Evolutionary conservation across 108 stramenopile species (phyloP).

Genomic region (Cyclotella atomus): DNA sequence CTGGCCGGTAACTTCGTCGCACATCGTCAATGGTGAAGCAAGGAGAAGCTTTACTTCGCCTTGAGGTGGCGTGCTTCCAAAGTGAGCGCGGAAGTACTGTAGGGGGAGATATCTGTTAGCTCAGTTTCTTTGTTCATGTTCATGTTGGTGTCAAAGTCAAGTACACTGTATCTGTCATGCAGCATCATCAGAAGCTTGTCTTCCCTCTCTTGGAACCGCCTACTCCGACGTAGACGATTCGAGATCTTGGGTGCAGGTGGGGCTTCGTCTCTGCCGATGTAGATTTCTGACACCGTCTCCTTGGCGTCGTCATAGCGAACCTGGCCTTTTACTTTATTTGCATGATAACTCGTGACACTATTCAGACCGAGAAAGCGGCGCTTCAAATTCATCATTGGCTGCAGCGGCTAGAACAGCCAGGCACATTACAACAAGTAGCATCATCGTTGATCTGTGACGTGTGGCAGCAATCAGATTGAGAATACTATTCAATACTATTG

Average conservation of each 20-base stretch:
- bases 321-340: conserved; percentile 2
- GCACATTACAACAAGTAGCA: not conserved
- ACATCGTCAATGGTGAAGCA: conserved; percentile 45
- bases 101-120: conserved; percentile 38
- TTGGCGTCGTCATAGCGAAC: conserved; percentile 1
- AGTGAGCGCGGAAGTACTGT: conserved; percentile 55
- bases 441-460: not conserved
- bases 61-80: conserved; percentile 32
- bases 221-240: not conserved
- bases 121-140: too few relatives aligned
- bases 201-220: not conserved
- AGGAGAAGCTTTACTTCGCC: conserved; percentile 25
- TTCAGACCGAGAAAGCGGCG: conserved; percentile 14
- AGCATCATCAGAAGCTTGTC: conserved; percentile 1
- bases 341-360: conserved; percentile 7
- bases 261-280: conserved; percentile 23
- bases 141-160: conserved; percentile 38
- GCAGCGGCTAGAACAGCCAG: not conserved
- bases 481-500: too few relatives aligned
- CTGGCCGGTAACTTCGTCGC: conserved; percentile 24
- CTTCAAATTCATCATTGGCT: conserved; percentile 19
- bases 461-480: too few relatives aligned
- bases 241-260: conserved; percentile 7
- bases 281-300: not conserved
- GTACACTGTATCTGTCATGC: conserved; percentile 22